phyloP scores from a whole-genome alignment of 345 rosid genomes.

The Toxicodendron radicans region DNA sequence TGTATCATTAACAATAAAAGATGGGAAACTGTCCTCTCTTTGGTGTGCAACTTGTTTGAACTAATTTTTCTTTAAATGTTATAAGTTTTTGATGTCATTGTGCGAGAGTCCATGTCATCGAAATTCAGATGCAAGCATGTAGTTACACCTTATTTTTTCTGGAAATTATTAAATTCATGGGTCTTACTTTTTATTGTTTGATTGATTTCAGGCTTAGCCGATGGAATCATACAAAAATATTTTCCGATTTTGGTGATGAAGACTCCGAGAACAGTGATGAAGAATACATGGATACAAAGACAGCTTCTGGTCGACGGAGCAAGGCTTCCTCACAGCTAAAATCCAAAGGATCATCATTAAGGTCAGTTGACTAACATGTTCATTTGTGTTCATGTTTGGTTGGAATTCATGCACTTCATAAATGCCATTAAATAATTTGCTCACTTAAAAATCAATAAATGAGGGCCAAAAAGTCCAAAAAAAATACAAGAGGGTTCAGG shows the following conservation, averaged over 20 bases:
- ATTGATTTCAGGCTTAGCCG: conserved; percentile 61
- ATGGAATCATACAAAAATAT: conserved; percentile 95
- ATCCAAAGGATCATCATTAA: conserved; percentile 45
- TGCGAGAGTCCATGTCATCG: background rate
- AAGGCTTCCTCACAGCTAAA: conserved; percentile 44
- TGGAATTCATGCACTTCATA: background rate
- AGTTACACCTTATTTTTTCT: background rate
- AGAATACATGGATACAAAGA: conserved; percentile 48
- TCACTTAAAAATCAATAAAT: background rate
- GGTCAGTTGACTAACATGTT: conserved; percentile 41
- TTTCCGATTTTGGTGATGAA: conserved; percentile 79
- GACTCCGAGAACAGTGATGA: conserved; percentile 50
- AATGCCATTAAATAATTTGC: background rate
- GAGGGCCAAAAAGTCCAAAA: background rate
- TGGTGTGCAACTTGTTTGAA: background rate
- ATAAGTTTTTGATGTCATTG: background rate
- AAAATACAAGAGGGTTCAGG: no score
- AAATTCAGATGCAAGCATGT: background rate
- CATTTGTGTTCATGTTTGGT: background rate
- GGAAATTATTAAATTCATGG: background rate
- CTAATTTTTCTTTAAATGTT: no score
- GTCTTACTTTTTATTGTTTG: background rate
- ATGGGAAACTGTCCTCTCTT: no score
- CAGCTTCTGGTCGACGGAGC: conserved; percentile 43
- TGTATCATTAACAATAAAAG: no score